Base-by-base conservation (phyloP, 2,329 filamentous ascomycete species). In the Aspergillus fijiensis region DNA sequence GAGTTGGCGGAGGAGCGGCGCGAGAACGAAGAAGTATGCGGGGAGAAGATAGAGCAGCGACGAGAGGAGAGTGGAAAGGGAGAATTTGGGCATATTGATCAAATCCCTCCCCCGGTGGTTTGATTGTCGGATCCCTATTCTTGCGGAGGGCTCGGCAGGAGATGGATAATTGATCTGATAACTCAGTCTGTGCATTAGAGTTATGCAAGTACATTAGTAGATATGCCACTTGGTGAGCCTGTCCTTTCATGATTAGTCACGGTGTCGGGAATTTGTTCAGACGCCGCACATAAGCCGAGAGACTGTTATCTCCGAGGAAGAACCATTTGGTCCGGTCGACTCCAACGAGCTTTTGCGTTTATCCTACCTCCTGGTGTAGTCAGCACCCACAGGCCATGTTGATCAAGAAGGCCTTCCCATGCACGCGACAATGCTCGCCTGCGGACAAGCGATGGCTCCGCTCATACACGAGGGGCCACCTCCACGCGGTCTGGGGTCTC, bases 21-120 rank as follows among this genome's bases (percentile, higher is more conserved):
- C 70, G 31, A 76, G 56, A 35, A 76, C 53, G 60, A 77, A 75
- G 49, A 76, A 60, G 64, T 77, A 76, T 11, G 76, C 57, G 0
- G 75, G 75, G 53, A 76, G 61, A 31, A 74, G 67, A 63, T 76
- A 77, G 53, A 76, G 67, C 54, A 71, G 54, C 66, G 71, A 76
- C 42, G 69, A 66, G n/a, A 76, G 57, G 31, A 75, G 3, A 5
- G 70, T 74, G 5, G 72, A 74, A 45, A 70, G 52, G 39, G 66
- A 58, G 49, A 62, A 6, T n/a, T 51, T 59, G 19, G 27, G 55
- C 55, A 58, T 60, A 29, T 35, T 73, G 21, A 57, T 55, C 57
- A 58, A 53, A 11, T 33, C 7, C 49, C 16, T 49, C 25, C 14
- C 25, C 47, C 47, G 47, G 25, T 23, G 54, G 16, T 45, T 45